Evolutionary conservation across 1,284 basidiomycete genomes (phyloP), one percentile per base, ranked within the genome.

Genomic region (Leccinum pachyderme): DNA sequence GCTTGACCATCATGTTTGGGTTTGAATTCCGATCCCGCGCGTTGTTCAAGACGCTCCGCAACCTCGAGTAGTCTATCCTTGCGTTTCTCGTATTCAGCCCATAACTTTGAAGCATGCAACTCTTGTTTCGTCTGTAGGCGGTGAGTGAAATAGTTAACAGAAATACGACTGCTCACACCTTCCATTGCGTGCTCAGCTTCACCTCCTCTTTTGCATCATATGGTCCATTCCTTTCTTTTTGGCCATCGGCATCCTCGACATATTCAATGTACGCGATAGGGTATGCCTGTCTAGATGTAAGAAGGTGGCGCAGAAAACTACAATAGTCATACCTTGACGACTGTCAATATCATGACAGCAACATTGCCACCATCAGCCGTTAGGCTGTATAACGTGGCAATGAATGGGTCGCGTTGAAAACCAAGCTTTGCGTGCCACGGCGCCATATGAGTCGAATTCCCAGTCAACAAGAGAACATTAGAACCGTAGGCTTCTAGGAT

Each of bases 351-450:
- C 79, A 96, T 79, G 8, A 87, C 76, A 3, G 88, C 77, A 0
- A 97, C 81, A 4, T 78, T 56, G 0, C 96, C 97, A 0, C 96
- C 96, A 61, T 96, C 92, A 0, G 84, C 71, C 0, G 86, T 87
- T 47, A 99, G 73, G 61, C 89, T 93, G 51, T 87, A 81, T 56
- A 98, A 71, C 1, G 89, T 89, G 0, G 93, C 83, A 28, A 93
- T 76, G 64, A 83, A 91, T 1, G 82, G 82, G 2, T 74, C 71
- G 28, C 67, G 70, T 53, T 81, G 79, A 62, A 93, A 91, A 4
- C 96, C 96, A 1, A 99, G 80, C 59, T 87, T 89, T 2, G 87
- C 78, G 65, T 98, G 84, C 96, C 96, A 99, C 0, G 82, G 81
- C 2, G 89, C 91, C 35, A 96, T 77, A 61, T 90, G 87, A 0